These are phyloP conservation scores for Saposhnikovia divaricata DNA, from an alignment of 129 eudicot species.

Conservation along the genomic window DNA sequence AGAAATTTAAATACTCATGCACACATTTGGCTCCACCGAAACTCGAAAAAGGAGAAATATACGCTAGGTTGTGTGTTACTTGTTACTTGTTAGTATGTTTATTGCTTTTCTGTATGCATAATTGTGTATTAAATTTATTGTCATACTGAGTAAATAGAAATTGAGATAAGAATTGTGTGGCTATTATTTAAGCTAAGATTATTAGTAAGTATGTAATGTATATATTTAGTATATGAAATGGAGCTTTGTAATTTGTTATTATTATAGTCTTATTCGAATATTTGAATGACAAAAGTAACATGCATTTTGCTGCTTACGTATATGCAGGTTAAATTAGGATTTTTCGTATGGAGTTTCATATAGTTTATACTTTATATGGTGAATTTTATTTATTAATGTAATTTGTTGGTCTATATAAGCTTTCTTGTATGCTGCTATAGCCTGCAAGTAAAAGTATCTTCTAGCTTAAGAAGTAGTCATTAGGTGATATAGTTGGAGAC, in stretches of 20 bases:
- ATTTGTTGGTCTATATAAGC: background rate
- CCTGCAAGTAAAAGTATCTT: background rate
- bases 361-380: background rate
- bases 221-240: background rate
- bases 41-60: background rate
- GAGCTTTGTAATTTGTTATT: background rate
- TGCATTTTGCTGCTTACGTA: background rate
- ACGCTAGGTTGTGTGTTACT: background rate
- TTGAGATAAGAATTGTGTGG: slow-evolving; percentile 5
- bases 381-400: background rate
- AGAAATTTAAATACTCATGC: background rate
- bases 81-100: background rate
- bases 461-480: background rate
- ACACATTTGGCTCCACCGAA: background rate
- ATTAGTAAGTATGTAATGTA: background rate
- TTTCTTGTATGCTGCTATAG: background rate
- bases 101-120: background rate
- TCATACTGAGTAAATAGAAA: background rate
- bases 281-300: background rate
- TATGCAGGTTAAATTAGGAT: background rate
- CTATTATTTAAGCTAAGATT: background rate
- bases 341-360: background rate
- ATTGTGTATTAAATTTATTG: background rate
- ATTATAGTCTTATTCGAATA: background rate
- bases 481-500: background rate